Base-by-base conservation (phyloP, 257 asterid species). In the Scutellaria minor region DNA sequence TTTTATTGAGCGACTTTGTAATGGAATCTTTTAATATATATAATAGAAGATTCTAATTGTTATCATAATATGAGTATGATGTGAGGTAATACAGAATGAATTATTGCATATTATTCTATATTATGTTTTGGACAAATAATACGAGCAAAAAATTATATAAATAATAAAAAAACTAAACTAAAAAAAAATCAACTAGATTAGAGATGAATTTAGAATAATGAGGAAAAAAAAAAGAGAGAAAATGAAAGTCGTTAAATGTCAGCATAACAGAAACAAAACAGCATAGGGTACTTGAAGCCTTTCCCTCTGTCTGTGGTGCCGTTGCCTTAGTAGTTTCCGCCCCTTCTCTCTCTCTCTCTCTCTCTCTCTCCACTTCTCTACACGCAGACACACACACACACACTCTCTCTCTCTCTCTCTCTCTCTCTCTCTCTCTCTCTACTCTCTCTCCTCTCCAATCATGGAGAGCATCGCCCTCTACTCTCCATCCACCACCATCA, bases 381-480 rank as follows among this genome's bases (percentile, higher is more conserved):
- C 79, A 6, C 70, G 10, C 18, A 18, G 18, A 12, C 48, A 37
- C 64, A 40, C 76, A 62, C 76, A n/a, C n/a, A n/a, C n/a, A n/a
- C n/a, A 13, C 18, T 18, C 18, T 18, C 18, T 18, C 18, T 18
- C 18, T 18, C 18, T 27, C 48, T 46, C 71, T 24, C 13, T 66
- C 77, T 20, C 71, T 20, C 27, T 1, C n/a, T n/a, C n/a, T n/a
- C n/a, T n/a, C 77, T 53, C 39, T 9, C 53, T 40, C 74, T 50
- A 18, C 13, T 69, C 55, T 45, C 59, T 68, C 72, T 54, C 10
- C 57, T 6, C 42, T 22, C 70, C 54, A 35, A 24, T 20, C 53
- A 90, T 93, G 97, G 96, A 86, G 93, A 87, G 96, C 77, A 48
- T 84, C 66, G 92, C 86, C 54, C 83, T 89, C 56, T 61, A 60